Conservation (phyloP, 768 basidiomycete species). For the Pulveroboletus ravenelii region DNA sequence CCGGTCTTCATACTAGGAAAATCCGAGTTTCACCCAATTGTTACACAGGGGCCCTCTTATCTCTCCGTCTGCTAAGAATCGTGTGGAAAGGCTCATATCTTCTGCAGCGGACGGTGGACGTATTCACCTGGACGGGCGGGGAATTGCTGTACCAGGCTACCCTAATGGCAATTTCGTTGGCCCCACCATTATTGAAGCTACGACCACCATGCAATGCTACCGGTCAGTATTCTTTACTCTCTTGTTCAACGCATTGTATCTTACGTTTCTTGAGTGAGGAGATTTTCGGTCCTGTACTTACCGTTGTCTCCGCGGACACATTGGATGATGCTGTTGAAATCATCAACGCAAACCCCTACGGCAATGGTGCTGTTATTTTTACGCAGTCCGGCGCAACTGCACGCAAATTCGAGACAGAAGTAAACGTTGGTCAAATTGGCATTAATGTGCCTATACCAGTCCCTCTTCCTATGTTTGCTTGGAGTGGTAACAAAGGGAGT, state of each 20-base stretch:
- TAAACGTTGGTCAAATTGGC: conserved; percentile 91
- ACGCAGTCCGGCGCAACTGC: conserved; percentile 96
- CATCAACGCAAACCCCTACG: conserved; percentile 86
- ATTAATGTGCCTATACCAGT: conserved; percentile 93
- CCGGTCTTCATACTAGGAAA: not conserved
- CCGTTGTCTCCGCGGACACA: conserved; percentile 71
- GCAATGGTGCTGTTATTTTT: conserved; percentile 94
- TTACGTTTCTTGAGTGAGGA: conserved; percentile 57
- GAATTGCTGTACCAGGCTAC: conserved; percentile 62
- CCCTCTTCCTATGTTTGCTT: conserved; percentile 90
- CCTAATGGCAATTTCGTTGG: conserved; percentile 92
- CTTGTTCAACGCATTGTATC: not conserved
- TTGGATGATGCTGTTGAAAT: conserved; percentile 87
- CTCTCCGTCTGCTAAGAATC: conserved; percentile 74
- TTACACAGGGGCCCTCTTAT: conserved; percentile 65
- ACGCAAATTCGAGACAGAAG: conserved; percentile 82
- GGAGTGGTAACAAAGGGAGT: conserved; percentile 92
- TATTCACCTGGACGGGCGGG: conserved; percentile 83
- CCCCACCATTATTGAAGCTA: conserved; percentile 83
- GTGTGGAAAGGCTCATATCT: conserved; percentile 70
- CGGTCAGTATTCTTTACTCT: conserved; percentile 45
- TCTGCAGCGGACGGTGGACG: conserved; percentile 81
- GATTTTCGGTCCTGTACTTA: conserved; percentile 90
- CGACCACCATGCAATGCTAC: conserved; percentile 83
- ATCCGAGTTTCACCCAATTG: not conserved